phyloP scores from a whole-genome alignment of 306 rosid species.

The Fragaria iinumae region DNA sequence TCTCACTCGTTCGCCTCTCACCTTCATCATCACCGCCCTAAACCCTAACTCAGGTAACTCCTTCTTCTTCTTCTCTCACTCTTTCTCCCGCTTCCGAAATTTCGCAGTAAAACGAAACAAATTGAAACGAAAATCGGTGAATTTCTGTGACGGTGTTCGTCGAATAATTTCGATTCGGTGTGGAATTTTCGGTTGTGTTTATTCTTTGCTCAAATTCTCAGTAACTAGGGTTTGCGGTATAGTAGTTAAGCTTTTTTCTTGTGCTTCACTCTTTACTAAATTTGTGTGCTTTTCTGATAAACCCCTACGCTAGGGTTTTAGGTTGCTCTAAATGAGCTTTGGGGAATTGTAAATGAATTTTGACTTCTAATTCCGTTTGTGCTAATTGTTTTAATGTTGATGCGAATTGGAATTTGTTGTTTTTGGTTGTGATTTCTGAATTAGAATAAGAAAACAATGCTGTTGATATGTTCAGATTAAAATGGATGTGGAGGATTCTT shows the following conservation, averaged over 20 bases:
- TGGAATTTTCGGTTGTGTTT: not conserved
- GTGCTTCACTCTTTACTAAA: not conserved
- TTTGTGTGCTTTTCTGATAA: slow-evolving; percentile 15
- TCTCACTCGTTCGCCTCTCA: not conserved
- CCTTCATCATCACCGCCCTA: not conserved
- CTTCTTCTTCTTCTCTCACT: not conserved
- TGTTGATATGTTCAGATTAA: not conserved
- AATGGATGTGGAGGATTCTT: not conserved
- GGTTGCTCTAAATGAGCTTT: not conserved
- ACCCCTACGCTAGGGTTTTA: slow-evolving; percentile 19
- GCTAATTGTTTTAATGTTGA: not conserved
- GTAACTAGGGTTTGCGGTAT: not conserved
- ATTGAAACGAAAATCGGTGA: not conserved
- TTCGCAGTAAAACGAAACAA: not conserved
- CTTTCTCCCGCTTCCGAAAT: slow-evolving; percentile 12
- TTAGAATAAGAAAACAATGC: not conserved
- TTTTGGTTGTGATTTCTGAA: not conserved
- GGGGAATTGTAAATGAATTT: not conserved
- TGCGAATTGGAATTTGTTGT: not conserved
- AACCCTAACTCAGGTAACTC: not conserved
- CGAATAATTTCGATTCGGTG: not conserved
- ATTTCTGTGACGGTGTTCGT: not conserved
- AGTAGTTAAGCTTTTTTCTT: not conserved
- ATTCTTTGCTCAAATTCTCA: not conserved
- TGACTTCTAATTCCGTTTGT: not conserved